Evolutionary conservation across 2,329 filamentous ascomycete genomes (phyloP), one percentile per base, ranked within the genome.

Genomic region (Colletotrichum salicis): DNA sequence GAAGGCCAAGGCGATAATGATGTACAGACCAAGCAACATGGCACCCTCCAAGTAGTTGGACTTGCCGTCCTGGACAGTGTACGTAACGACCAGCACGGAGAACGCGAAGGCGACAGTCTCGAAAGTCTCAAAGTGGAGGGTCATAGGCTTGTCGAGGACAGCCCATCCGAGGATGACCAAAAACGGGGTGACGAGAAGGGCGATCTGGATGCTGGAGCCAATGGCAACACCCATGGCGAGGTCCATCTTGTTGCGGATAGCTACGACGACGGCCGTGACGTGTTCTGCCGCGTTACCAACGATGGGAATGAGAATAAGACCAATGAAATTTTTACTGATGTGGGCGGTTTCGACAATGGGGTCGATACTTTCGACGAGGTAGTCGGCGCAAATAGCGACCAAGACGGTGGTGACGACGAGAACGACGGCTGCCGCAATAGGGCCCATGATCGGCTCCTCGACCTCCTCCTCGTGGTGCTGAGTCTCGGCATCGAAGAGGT

Each of bases 1-100:
- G 77, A 90, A 90, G 19, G 89, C 88, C 41, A 90, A 80, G 5
- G 89, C 89, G 72, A 91, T 90, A 75, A 91, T 90, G 59, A 86
- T 76, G 77, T 90, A 91, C 19, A 91, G 82, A 27, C 83, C 84
- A 69, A 86, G 80, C 62, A 86, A 79, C 89, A 96, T 93, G 59
- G 92, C 92, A 56, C 93, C 93, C 80, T 96, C 93, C 27, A 96
- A 88, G 76, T 96, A 96, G 81, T 96, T 96, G 15, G 91, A 94
- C 81, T 93, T 94, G 77, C 94, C 94, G 78, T 96, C 94, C 78
- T 94, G 91, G 55, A 95, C 92, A 3, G 89, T 93, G 81, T 90
- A 95, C 68, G 89, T 93, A 41, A 94, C 92, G 37, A 95, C 92
- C 54, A 95, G 82, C 2, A 93, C 92, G 11, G 91, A 93, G 64